These are phyloP conservation scores for Dioscorea dumetorum DNA, from an alignment of 106 monocot genomes.

Conservation along the genomic window DNA sequence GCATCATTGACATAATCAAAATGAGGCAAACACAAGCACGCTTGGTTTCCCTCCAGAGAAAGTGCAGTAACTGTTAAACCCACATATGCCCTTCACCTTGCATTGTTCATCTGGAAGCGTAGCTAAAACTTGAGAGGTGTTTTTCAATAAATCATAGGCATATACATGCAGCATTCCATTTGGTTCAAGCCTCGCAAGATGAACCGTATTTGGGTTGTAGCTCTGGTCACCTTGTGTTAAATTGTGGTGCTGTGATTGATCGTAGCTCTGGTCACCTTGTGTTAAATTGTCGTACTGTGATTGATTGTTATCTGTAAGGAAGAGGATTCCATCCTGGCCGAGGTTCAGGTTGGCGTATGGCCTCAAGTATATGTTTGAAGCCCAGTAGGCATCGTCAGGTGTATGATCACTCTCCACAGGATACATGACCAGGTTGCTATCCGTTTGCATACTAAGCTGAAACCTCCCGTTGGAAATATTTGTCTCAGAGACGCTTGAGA, in stretches of 20 bases:
- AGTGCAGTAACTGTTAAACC: conserved; percentile 15
- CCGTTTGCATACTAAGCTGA: not conserved
- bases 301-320: not conserved
- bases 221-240: not conserved
- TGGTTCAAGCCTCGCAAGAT: conserved; percentile 5
- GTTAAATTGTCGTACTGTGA: not conserved
- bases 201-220: not conserved
- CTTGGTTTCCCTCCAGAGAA: not conserved
- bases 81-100: conserved; percentile 14
- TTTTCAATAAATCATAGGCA: not conserved
- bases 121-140: not conserved
- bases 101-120: not conserved
- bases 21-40: conserved; percentile 1
- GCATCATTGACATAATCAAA: not conserved
- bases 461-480: conserved; percentile 17
- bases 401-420: not conserved
- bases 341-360: not conserved
- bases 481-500: conserved; percentile 10
- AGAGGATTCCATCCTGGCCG: not conserved
- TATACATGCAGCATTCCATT: conserved; percentile 12
- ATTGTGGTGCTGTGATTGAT: too few relatives aligned
- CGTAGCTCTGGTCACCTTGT: too few relatives aligned
- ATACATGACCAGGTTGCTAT: conserved; percentile 7
- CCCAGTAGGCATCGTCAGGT: conserved; percentile 10
- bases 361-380: not conserved